Percentiles rank a stretch among this genome's conserved stretches.
These are phyloP conservation scores for Moniliophthora roreri DNA, from an alignment of 1,284 basidiomycete species.

Conservation along the genomic window DNA sequence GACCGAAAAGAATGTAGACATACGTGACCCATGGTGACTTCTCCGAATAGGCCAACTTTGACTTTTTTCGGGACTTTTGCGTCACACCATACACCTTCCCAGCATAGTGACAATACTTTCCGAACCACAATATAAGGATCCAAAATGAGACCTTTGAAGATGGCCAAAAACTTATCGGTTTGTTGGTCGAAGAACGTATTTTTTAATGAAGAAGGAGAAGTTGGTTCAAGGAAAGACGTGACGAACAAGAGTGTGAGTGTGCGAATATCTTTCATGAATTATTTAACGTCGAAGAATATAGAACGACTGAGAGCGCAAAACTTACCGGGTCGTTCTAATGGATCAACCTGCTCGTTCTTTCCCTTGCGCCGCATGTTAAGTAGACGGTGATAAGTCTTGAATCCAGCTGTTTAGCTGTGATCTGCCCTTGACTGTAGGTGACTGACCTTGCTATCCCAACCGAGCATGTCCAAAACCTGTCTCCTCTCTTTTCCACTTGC, in stretches of 20 bases:
- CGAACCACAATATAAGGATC: constrained; percentile 61
- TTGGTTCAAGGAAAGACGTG: constrained; percentile 62
- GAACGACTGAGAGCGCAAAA: not conserved
- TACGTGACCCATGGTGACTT: constrained; percentile 62
- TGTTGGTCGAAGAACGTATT: constrained; percentile 66
- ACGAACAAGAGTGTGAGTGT: constrained; percentile 60
- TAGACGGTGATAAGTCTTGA: constrained; percentile 69
- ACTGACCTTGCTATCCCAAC: constrained; percentile 74
- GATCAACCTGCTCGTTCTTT: constrained; percentile 39
- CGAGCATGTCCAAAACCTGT: constrained; percentile 59
- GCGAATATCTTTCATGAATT: constrained; percentile 58
- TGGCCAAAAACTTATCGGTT: constrained; percentile 54
- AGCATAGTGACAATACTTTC: constrained; percentile 61
- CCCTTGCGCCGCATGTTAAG: constrained; percentile 66
- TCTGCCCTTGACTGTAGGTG: no score
- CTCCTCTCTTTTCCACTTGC: constrained; percentile 64
- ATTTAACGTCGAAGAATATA: not conserved
- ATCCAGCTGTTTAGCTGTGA: no score
- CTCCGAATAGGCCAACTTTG: constrained; percentile 69
- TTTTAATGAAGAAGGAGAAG: constrained; percentile 52
- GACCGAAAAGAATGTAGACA: constrained; percentile 19
- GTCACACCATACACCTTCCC: constrained; percentile 73
- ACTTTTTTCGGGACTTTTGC: constrained; percentile 64
- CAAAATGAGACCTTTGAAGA: constrained; percentile 67
- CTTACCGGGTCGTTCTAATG: constrained; percentile 57